These are phyloP conservation scores for Starmera stellimalicola DNA, from an alignment of 1,139 yeast genomes.

Conservation along the genomic window DNA sequence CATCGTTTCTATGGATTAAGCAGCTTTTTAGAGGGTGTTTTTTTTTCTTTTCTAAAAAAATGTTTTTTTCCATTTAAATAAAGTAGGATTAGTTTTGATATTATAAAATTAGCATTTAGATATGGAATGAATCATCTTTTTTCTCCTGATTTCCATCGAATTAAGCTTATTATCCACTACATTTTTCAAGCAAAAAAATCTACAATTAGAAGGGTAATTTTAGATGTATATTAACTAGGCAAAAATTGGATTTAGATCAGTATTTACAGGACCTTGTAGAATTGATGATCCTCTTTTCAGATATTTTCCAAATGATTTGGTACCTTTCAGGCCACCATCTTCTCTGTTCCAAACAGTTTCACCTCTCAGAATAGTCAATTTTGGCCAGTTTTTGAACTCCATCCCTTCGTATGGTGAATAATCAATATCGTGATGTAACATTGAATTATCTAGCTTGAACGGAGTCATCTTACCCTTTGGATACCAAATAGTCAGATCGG, in stretches of 20 bases:
- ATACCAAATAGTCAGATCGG: conserved; percentile 35
- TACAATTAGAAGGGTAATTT: no score
- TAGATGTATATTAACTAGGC: no score
- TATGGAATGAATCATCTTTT: no score
- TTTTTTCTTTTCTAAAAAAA: no score
- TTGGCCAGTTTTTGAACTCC: conserved; percentile 35
- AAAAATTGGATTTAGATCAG: conserved; percentile 12
- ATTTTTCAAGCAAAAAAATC: no score
- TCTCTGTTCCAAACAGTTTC: conserved; percentile 28
- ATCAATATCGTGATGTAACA: conserved; percentile 34
- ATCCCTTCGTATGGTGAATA: conserved; percentile 38
- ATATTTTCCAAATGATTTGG: conserved; percentile 19
- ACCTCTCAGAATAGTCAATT: conserved; percentile 34
- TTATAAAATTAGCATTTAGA: no score
- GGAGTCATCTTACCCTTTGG: conserved; percentile 25
- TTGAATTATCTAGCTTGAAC: conserved; percentile 24
- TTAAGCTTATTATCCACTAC: no score
- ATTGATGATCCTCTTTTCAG: conserved; percentile 20
- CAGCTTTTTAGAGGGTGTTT: no score
- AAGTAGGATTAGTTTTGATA: no score
- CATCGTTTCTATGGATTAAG: no score
- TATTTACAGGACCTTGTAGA: conserved; percentile 17
- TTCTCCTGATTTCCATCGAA: no score
- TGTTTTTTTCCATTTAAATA: no score
- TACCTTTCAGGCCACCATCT: conserved; percentile 18